Evolutionary conservation across 345 rosid genomes (phyloP).

Genomic region (Citrus unshiu): DNA sequence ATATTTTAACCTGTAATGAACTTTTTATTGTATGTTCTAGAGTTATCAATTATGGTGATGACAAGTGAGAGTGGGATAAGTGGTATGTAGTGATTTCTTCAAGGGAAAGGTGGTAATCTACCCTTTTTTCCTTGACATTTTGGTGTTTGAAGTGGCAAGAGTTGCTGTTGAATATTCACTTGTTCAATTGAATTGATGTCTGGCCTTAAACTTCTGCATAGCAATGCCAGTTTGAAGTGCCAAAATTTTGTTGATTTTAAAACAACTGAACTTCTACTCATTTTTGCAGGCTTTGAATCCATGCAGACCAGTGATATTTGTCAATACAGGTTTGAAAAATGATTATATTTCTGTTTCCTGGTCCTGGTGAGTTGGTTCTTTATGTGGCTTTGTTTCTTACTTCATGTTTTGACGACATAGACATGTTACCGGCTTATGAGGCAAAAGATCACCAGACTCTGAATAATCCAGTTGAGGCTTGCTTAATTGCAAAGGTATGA

Average conservation of each 20-base stretch:
- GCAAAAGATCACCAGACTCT: slow-evolving; percentile 61
- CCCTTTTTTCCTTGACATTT: neutral
- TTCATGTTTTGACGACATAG: slow-evolving; percentile 29
- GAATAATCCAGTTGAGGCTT: slow-evolving; percentile 86
- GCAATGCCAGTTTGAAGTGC: neutral
- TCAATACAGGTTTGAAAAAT: slow-evolving; percentile 66
- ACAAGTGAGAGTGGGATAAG: too few species aligned
- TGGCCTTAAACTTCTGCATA: neutral
- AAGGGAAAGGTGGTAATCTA: too few species aligned
- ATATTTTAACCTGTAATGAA: too few species aligned
- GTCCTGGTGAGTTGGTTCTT: slow-evolving; percentile 8
- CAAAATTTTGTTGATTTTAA: neutral
- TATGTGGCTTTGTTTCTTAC: slow-evolving; percentile 16
- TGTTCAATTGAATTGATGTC: neutral
- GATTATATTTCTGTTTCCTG: slow-evolving; percentile 7
- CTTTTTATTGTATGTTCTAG: too few species aligned
- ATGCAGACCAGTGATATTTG: slow-evolving; percentile 56
- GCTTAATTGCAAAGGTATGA: slow-evolving; percentile 68
- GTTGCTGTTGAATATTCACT: neutral
- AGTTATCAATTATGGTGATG: too few species aligned
- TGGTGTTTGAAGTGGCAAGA: neutral
- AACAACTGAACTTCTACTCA: slow-evolving; percentile 7
- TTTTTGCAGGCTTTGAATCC: slow-evolving; percentile 73
- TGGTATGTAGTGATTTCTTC: too few species aligned
- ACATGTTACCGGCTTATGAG: slow-evolving; percentile 75